Evolutionary conservation across 1,284 basidiomycete species (phyloP).

Genomic region (Cutaneotrichosporon spelunceum): DNA sequence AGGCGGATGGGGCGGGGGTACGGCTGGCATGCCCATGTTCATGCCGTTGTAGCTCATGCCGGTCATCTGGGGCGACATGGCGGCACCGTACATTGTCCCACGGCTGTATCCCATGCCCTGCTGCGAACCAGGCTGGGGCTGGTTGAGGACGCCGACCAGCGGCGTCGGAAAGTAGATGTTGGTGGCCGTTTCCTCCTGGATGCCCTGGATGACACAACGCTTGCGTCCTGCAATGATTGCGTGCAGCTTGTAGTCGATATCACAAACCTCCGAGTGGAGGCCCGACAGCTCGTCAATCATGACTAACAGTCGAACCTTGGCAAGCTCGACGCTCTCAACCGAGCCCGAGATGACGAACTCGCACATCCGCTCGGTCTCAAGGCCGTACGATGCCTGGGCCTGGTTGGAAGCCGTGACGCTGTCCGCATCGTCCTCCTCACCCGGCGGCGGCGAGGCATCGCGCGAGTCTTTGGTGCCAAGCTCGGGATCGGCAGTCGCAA

Average conservation of each 20-base stretch:
- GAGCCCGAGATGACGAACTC: conserved; percentile 83
- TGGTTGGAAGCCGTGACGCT: conserved; percentile 15
- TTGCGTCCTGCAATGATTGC: conserved; percentile 88
- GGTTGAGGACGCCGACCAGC: conserved; percentile 71
- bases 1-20: conserved; percentile 22
- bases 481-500: conserved; percentile 34
- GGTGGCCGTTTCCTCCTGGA: conserved; percentile 95
- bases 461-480: conserved; percentile 15
- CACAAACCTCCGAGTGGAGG: conserved; percentile 81
- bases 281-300: conserved; percentile 93
- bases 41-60: conserved; percentile 27
- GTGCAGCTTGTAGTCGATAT: conserved; percentile 94
- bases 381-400: conserved; percentile 56
- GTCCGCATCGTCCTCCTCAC: conserved; percentile 12
- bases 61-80: conserved; percentile 32
- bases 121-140: conserved; percentile 37
- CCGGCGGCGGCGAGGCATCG: conserved; percentile 10
- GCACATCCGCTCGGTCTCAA: conserved; percentile 89
- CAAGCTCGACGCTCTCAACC: conserved; percentile 85
- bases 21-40: conserved; percentile 24
- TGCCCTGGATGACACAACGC: conserved; percentile 79
- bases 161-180: conserved; percentile 94
- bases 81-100: conserved; percentile 22
- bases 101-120: conserved; percentile 38
- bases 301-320: conserved; percentile 82